Percentiles rank a stretch among this genome's conserved stretches.
Evolutionary conservation across 495 filamentous ascomycete species (phyloP).

Genomic region (Astrothelium subdiscretum): DNA sequence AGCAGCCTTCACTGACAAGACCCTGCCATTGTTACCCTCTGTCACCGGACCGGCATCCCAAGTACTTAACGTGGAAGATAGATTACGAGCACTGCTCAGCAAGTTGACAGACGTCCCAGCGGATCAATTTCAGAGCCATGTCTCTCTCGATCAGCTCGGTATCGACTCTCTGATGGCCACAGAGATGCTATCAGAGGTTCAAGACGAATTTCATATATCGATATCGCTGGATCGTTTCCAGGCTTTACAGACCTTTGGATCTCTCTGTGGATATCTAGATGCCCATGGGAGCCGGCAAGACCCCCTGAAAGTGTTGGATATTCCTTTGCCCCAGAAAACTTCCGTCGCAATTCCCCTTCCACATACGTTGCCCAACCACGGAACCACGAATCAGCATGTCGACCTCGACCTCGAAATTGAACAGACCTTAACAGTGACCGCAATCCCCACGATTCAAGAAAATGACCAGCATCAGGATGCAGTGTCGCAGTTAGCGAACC

Average conservation of each 20-base stretch:
- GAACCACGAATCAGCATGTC: neutral
- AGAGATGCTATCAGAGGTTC: neutral
- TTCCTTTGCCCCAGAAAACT: neutral
- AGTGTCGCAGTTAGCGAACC: neutral
- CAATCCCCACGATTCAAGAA: neutral
- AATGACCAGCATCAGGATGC: neutral
- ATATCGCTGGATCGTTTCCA: neutral
- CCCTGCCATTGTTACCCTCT: neutral
- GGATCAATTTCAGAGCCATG: neutral
- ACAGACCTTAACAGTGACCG: neutral
- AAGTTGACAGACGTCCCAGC: neutral
- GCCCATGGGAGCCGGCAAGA: neutral
- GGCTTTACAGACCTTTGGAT: neutral
- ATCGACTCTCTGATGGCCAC: neutral
- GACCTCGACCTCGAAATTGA: neutral
- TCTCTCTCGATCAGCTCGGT: neutral
- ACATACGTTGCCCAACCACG: neutral
- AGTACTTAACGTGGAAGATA: neutral
- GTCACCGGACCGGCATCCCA: neutral
- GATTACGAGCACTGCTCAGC: neutral
- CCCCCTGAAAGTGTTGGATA: neutral
- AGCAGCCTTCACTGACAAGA: neutral
- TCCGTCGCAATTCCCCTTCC: neutral
- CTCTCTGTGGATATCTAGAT: neutral
- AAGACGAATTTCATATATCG: neutral